Conservation (phyloP, 192 early-diverging fungal species). For the Blastocladiella britannica region DNA sequence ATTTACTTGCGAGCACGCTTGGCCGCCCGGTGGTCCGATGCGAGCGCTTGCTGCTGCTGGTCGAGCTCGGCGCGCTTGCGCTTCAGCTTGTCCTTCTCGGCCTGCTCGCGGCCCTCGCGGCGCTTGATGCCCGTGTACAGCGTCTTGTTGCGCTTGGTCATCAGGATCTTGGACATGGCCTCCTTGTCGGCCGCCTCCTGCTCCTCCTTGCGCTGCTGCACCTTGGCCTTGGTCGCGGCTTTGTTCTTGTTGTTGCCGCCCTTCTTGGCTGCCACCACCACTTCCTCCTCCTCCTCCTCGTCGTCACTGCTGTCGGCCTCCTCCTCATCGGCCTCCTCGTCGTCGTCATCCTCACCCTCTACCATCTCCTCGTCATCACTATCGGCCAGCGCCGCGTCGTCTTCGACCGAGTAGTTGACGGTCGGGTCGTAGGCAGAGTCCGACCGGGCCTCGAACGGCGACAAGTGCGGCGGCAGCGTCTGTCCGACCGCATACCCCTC, state of each 20-base stretch:
- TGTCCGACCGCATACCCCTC: conserved; percentile 58
- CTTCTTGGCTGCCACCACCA: conserved; percentile 37
- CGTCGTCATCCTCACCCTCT: conserved; percentile 34
- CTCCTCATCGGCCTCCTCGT: conserved; percentile 40
- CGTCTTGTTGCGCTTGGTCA: conserved; percentile 61
- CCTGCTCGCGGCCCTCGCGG: conserved; percentile 44
- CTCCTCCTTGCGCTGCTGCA: conserved; percentile 18
- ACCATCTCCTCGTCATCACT: conserved; percentile 81
- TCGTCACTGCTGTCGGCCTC: conserved; percentile 41
- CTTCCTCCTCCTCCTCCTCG: conserved; percentile 67
- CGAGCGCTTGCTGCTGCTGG: too few relatives aligned
- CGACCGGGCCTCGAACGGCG: conserved; percentile 69
- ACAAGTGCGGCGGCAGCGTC: conserved; percentile 72
- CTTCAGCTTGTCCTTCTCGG: conserved; percentile 13
- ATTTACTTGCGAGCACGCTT: too few relatives aligned
- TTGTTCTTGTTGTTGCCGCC: conserved; percentile 27
- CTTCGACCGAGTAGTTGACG: conserved; percentile 60
- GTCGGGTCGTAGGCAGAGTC: conserved; percentile 77
- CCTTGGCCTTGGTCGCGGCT: conserved; percentile 11
- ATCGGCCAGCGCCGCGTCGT: conserved; percentile 59
- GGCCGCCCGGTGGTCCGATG: too few relatives aligned
- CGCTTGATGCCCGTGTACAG: conserved; percentile 60
- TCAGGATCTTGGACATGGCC: conserved; percentile 67
- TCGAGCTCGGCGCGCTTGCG: too few relatives aligned
- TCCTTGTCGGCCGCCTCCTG: conserved; percentile 33